Conservation (phyloP, 257 asterid species). For the Eustoma russellianum region DNA sequence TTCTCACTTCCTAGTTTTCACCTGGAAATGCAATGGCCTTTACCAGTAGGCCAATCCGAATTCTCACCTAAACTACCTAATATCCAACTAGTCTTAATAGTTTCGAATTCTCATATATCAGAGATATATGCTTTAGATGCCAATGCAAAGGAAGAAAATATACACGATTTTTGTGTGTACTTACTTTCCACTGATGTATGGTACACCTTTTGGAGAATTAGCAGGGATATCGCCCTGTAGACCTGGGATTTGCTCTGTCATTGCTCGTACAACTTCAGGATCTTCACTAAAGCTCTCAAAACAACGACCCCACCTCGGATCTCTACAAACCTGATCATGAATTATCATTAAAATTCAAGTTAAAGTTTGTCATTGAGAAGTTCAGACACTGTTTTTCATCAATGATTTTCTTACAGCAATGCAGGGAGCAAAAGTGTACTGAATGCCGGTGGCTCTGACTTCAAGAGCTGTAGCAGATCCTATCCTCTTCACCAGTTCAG, state of each 20-base stretch:
- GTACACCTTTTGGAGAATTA: constrained; percentile 11
- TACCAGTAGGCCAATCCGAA: no score
- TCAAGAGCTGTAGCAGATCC: constrained; percentile 36
- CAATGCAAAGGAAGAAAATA: neutral
- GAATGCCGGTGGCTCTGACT: constrained; percentile 34
- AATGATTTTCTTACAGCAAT: constrained; percentile 13
- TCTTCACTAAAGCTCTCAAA: constrained; percentile 24
- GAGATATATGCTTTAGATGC: neutral
- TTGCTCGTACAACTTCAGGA: constrained; percentile 11
- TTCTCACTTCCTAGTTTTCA: no score
- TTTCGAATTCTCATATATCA: neutral
- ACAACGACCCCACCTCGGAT: constrained; percentile 61
- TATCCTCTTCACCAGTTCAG: constrained; percentile 26
- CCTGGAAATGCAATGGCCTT: no score
- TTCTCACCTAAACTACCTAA: no score
- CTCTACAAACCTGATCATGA: constrained; percentile 34
- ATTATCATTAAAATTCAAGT: neutral
- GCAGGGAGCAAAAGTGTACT: constrained; percentile 32
- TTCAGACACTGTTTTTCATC: neutral
- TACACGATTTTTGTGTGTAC: neutral
- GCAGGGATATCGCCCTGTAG: constrained; percentile 17
- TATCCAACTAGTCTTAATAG: no score
- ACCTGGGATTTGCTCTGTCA: constrained; percentile 17
- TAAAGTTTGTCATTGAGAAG: neutral
- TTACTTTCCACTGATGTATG: constrained; percentile 16